Conservation (phyloP, 805 yeast species). For the Metschnikowia borealis region DNA sequence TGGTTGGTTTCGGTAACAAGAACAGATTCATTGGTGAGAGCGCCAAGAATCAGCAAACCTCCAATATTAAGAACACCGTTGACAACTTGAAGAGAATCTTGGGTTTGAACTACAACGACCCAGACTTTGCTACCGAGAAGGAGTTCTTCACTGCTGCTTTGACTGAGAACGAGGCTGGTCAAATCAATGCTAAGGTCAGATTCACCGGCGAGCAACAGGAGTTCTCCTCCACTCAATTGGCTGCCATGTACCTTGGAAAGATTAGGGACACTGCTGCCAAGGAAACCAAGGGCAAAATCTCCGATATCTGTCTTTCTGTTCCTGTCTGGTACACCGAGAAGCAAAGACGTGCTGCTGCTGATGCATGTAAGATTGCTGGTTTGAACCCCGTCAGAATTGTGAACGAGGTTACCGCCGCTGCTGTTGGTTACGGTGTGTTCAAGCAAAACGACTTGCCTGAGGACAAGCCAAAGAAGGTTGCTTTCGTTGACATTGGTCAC, state of each 20-base stretch:
- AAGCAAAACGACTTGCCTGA: slow-evolving; percentile 90
- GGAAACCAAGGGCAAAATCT: slow-evolving; percentile 78
- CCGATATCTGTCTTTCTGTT: slow-evolving; percentile 89
- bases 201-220: slow-evolving; percentile 72
- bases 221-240: slow-evolving; percentile 84
- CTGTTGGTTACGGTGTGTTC: slow-evolving; percentile 98
- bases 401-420: slow-evolving; percentile 97
- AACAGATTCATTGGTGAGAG: slow-evolving; percentile 92
- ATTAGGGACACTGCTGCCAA: slow-evolving; percentile 72
- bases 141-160: slow-evolving; percentile 70
- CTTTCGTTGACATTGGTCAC: slow-evolving; percentile 96
- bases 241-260: slow-evolving; percentile 93
- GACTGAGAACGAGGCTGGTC: slow-evolving; percentile 65
- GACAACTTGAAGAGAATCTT: slow-evolving; percentile 90
- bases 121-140: slow-evolving; percentile 73
- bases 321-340: slow-evolving; percentile 97
- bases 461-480: slow-evolving; percentile 84
- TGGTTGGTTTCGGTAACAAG: slow-evolving; percentile 88
- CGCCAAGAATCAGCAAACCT: slow-evolving; percentile 94
- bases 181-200: slow-evolving; percentile 81
- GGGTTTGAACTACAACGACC: slow-evolving; percentile 71
- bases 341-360: slow-evolving; percentile 94
- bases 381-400: slow-evolving; percentile 97
- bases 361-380: slow-evolving; percentile 94
- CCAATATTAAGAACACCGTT: slow-evolving; percentile 94